These are phyloP conservation scores for Cladophialophora exuberans DNA, from an alignment of 2,329 filamentous ascomycete genomes.

Conservation along the genomic window DNA sequence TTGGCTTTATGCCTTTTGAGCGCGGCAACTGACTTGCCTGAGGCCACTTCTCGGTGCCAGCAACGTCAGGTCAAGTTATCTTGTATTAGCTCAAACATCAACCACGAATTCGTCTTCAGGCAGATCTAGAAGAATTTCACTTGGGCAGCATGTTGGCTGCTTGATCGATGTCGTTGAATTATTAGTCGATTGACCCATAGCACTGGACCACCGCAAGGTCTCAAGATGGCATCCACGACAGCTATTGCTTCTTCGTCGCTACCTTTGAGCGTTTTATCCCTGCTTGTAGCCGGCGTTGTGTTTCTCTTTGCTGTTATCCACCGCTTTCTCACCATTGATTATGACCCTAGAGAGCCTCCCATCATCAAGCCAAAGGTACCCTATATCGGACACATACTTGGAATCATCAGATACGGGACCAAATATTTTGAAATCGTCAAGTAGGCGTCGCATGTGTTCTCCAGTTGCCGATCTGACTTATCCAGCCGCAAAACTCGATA, in stretches of 20 bases:
- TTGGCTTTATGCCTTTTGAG: too few species aligned
- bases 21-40: too few species aligned
- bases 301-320: not conserved
- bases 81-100: too few species aligned
- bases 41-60: too few species aligned
- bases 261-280: conserved; percentile 3
- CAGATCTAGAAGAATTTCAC: too few species aligned
- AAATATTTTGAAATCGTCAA: conserved; percentile 12
- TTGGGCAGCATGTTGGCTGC: too few species aligned
- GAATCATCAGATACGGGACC: conserved; percentile 10
- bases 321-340: conserved; percentile 5
- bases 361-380: conserved; percentile 7
- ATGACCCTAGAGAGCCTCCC: conserved; percentile 10
- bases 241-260: not conserved
- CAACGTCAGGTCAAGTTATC: too few species aligned
- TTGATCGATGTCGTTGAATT: too few species aligned
- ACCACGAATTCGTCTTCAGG: too few species aligned
- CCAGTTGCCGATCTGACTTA: not conserved
- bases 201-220: not conserved
- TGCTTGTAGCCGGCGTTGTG: not conserved
- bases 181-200: too few species aligned
- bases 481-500: conserved; percentile 7
- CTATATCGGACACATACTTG: conserved; percentile 12
- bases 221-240: not conserved
- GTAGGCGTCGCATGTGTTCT: not conserved